phyloP scores from a whole-genome alignment of 2,329 filamentous ascomycete genomes.

The Aquanectria penicillioides region DNA sequence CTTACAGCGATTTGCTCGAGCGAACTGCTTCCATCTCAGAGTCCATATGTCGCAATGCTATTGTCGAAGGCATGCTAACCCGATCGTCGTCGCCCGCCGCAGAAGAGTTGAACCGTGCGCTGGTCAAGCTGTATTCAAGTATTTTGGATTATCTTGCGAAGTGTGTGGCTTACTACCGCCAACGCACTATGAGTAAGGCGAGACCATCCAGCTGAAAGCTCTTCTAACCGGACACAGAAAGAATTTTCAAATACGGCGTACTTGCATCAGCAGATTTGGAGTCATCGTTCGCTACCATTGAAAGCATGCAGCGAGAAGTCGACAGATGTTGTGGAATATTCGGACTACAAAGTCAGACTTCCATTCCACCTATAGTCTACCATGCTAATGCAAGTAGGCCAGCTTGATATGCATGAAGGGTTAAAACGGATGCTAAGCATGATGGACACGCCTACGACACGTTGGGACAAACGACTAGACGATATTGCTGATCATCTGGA shows the following conservation, averaged over 20 bases:
- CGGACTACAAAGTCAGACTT: neutral
- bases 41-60: neutral
- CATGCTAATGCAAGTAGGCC: neutral
- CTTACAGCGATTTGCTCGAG: neutral
- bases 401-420: neutral
- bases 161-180: neutral
- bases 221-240: neutral
- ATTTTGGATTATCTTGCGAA: neutral
- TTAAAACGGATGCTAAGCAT: neutral
- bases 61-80: neutral
- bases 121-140: neutral
- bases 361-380: neutral
- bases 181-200: neutral
- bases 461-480: neutral
- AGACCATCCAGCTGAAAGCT: neutral
- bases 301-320: neutral
- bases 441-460: neutral
- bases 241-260: neutral
- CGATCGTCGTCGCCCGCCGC: neutral
- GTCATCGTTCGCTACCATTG: neutral
- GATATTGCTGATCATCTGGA: neutral
- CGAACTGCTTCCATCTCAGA: neutral
- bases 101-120: neutral
- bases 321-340: neutral
- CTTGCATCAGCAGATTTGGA: conserved; percentile 7